Percentiles rank a stretch among this genome's conserved stretches.
phyloP scores from a whole-genome alignment of 2,329 filamentous ascomycete genomes.

The Venturia aucupariae region DNA sequence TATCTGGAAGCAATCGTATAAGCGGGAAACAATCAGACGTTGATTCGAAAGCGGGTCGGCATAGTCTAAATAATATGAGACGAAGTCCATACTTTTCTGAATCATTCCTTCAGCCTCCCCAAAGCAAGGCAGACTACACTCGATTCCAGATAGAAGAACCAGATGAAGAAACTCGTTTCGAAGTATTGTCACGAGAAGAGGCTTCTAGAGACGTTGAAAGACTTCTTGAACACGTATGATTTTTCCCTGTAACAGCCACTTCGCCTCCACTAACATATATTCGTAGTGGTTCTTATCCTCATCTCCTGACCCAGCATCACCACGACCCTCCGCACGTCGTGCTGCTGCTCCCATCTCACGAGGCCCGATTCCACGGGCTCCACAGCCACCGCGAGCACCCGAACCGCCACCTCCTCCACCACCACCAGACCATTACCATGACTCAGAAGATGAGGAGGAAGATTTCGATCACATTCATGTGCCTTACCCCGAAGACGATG shows the following conservation, averaged over 20 bases:
- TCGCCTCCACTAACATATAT: neutral
- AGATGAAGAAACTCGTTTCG: neutral
- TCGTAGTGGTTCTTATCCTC: neutral
- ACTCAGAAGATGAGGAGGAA: neutral
- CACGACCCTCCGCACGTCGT: neutral
- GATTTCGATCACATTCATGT: conserved; percentile 3
- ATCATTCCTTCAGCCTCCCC: neutral
- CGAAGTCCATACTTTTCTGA: conserved; percentile 2
- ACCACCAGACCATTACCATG: neutral
- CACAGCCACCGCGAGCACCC: neutral
- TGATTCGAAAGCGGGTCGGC: neutral
- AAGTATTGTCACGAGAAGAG: neutral
- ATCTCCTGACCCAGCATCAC: neutral
- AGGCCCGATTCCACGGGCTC: neutral
- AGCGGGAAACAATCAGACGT: neutral
- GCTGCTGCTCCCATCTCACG: neutral
- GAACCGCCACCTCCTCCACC: neutral
- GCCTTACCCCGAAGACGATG: neutral
- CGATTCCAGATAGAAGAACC: neutral
- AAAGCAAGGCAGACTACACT: neutral
- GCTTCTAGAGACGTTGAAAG: neutral
- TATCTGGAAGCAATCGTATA: neutral
- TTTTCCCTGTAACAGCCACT: neutral
- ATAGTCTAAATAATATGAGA: neutral
- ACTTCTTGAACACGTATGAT: neutral